Conservation (phyloP, 1,284 basidiomycete species). For the Cryptococcus sp. region DNA sequence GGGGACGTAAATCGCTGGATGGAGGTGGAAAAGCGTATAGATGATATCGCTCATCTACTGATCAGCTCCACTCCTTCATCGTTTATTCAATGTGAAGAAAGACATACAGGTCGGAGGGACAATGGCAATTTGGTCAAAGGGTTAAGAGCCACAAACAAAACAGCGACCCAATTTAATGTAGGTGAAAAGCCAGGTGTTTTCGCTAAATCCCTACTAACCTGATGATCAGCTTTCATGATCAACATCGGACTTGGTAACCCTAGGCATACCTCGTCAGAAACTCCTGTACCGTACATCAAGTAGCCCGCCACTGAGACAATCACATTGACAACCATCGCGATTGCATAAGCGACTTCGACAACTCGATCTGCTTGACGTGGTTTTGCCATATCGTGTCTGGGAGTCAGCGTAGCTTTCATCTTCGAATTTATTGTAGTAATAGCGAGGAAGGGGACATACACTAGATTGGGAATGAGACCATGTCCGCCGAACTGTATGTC, state of each 20-base stretch:
- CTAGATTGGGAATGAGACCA: conserved; percentile 53
- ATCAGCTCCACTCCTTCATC: neutral
- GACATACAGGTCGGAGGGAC: conserved; percentile 69
- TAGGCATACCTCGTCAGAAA: conserved; percentile 77
- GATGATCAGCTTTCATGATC: neutral
- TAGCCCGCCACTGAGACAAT: conserved; percentile 80
- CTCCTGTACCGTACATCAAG: conserved; percentile 81
- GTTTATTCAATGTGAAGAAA: neutral
- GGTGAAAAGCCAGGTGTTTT: conserved; percentile 70
- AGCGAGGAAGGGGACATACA: conserved; percentile 30
- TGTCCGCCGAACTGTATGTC: conserved; percentile 40
- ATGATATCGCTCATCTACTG: conserved; percentile 36
- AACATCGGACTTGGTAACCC: neutral
- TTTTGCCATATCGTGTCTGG: conserved; percentile 60
- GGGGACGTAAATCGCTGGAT: conserved; percentile 38
- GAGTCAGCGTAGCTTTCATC: neutral
- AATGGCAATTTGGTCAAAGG: conserved; percentile 75
- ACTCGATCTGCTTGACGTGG: conserved; percentile 62
- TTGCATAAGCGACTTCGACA: conserved; percentile 52
- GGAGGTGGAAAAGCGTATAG: conserved; percentile 33
- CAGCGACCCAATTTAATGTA: conserved; percentile 65
- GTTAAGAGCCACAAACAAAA: conserved; percentile 67
- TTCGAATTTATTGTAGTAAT: neutral
- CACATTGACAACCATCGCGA: conserved; percentile 74
- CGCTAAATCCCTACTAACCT: conserved; percentile 82